A percentile compares a stretch with the other conserved stretches of the same genome.
These are phyloP conservation scores for Aquilaria yunnanensis DNA, from an alignment of 345 rosid genomes.

Conservation along the genomic window DNA sequence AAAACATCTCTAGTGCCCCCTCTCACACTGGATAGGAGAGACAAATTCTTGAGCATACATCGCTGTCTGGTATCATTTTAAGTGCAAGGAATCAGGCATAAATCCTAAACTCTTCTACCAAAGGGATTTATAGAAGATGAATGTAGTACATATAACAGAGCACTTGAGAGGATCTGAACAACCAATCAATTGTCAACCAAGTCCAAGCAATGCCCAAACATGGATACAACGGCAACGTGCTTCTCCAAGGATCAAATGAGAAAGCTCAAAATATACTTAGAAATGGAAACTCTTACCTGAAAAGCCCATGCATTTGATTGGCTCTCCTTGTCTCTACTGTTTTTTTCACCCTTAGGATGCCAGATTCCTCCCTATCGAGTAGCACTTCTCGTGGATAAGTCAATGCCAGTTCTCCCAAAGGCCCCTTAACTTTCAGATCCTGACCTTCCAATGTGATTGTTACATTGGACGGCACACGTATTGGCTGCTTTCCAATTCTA, in stretches of 20 bases:
- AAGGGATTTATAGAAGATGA: neutral
- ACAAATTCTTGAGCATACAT: too few relatives aligned
- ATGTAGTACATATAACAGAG: neutral
- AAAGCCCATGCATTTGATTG: slow-evolving; percentile 96
- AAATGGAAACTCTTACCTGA: slow-evolving; percentile 50
- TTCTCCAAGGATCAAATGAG: neutral
- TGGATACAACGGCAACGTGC: neutral
- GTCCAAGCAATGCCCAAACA: too few relatives aligned
- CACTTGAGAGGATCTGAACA: too few relatives aligned
- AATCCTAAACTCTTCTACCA: neutral
- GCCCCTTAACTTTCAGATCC: slow-evolving; percentile 76
- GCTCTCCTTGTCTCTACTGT: slow-evolving; percentile 83
- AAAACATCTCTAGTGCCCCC: too few relatives aligned
- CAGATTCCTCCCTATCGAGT: slow-evolving; percentile 63
- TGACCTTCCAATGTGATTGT: slow-evolving; percentile 66
- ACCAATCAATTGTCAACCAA: too few relatives aligned
- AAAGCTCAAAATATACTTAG: neutral
- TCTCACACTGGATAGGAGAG: too few relatives aligned
- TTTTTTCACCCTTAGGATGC: slow-evolving; percentile 52
- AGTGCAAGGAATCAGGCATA: neutral
- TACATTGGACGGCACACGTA: slow-evolving; percentile 69
- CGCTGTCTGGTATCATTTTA: neutral
- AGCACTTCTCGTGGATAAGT: slow-evolving; percentile 77
- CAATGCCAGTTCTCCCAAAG: slow-evolving; percentile 72
- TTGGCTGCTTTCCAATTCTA: slow-evolving; percentile 85